phyloP scores from a whole-genome alignment of 73 alveolate species.

The Breviolum minutum region DNA sequence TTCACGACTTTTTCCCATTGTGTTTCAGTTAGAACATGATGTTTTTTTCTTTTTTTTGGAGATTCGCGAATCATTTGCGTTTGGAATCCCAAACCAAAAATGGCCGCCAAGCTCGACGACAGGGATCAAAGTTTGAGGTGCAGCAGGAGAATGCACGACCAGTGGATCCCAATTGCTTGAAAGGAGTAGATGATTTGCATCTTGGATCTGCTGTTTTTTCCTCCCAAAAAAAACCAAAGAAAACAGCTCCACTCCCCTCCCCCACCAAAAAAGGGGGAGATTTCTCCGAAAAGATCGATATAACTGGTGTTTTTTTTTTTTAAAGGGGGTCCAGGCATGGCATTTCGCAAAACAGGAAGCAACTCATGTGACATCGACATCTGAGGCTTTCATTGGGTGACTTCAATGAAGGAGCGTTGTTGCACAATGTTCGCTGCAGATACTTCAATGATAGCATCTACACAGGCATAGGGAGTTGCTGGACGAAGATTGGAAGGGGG shows the following conservation, averaged over 20 bases:
- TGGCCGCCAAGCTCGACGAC: neutral
- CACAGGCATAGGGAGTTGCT: constrained; percentile 97
- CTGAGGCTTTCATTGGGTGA: constrained; percentile 96
- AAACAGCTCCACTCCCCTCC: neutral
- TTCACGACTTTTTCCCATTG: no score
- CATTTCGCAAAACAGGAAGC: neutral
- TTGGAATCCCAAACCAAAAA: no score
- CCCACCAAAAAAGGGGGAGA: neutral
- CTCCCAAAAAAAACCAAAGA: neutral
- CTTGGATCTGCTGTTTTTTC: neutral
- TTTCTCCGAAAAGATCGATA: neutral
- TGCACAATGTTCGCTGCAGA: constrained; percentile 96
- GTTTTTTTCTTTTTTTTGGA: neutral
- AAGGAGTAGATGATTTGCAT: constrained; percentile 75
- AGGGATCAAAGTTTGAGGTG: constrained; percentile 81
- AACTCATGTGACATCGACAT: neutral
- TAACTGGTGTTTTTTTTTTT: neutral
- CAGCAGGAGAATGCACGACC: constrained; percentile 76
- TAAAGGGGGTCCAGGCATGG: neutral
- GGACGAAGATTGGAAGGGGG: neutral
- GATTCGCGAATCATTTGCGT: no score
- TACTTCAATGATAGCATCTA: constrained; percentile 97
- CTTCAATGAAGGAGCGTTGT: constrained; percentile 98
- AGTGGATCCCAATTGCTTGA: constrained; percentile 76
- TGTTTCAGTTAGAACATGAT: neutral